Conservation (phyloP, 129 eudicot genomes). For the sunflower (Helianthus annuus) region DNA sequence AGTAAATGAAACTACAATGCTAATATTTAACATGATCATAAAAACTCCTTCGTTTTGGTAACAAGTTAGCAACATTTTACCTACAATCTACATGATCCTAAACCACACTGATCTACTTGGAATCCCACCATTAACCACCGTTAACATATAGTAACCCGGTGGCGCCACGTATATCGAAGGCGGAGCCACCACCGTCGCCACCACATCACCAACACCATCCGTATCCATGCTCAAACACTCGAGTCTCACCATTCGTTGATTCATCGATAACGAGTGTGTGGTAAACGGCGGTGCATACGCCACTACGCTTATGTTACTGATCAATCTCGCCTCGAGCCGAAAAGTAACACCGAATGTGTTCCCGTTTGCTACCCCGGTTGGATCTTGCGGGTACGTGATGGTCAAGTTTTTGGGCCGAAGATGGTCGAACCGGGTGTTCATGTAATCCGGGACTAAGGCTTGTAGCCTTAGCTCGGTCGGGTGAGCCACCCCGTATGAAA, state of each 20-base stretch:
- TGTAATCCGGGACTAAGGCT: conserved; percentile 52
- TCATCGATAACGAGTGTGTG: conserved; percentile 71
- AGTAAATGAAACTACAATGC: not conserved
- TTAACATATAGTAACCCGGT: conserved; percentile 60
- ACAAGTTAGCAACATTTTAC: conserved; percentile 17
- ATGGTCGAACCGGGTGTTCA: conserved; percentile 35
- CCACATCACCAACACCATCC: conserved; percentile 23
- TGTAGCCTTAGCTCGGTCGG: conserved; percentile 76
- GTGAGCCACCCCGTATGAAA: conserved; percentile 36
- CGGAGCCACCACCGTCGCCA: conserved; percentile 52
- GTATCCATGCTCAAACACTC: conserved; percentile 32
- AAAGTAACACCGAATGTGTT: conserved; percentile 41
- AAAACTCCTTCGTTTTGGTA: conserved; percentile 2
- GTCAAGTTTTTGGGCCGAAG: conserved; percentile 50
- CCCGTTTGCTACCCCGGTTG: conserved; percentile 40
- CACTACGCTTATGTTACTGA: conserved; percentile 28
- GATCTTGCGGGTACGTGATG: conserved; percentile 7
- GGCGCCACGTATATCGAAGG: conserved; percentile 56
- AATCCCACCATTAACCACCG: conserved; percentile 55
- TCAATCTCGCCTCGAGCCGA: conserved; percentile 8
- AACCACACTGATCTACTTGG: conserved; percentile 67
- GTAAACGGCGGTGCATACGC: conserved; percentile 68
- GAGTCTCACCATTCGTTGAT: conserved; percentile 63
- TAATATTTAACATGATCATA: conserved; percentile 2
- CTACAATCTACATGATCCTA: conserved; percentile 39